These are phyloP conservation scores for Silene noctiflora DNA, from an alignment of 179 eudicot genomes.

Conservation along the genomic window DNA sequence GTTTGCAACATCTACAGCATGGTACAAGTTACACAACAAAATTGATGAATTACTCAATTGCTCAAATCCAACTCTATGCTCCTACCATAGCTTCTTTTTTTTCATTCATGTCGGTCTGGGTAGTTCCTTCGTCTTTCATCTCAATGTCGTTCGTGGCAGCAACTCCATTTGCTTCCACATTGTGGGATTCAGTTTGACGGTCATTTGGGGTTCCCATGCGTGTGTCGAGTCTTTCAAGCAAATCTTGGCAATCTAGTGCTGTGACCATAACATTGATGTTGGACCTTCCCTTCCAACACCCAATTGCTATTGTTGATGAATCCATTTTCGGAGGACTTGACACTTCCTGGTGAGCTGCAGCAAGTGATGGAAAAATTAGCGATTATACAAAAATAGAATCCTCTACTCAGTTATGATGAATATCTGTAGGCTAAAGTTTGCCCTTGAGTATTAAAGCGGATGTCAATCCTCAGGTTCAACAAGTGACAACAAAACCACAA, in stretches of 20 bases:
- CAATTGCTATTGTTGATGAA: constrained; percentile 69
- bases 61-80: constrained; percentile 4
- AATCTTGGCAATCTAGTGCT: constrained; percentile 76
- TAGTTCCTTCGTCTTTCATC: constrained; percentile 23
- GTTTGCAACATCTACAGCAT: background rate
- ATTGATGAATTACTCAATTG: constrained; percentile 1
- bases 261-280: constrained; percentile 85
- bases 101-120: constrained; percentile 25
- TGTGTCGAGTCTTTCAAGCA: constrained; percentile 63
- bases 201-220: constrained; percentile 29
- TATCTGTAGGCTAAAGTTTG: background rate
- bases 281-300: constrained; percentile 88
- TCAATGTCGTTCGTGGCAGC: constrained; percentile 24
- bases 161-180: constrained; percentile 19
- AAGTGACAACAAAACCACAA: background rate
- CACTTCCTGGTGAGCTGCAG: constrained; percentile 39
- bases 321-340: constrained; percentile 34
- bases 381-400: background rate
- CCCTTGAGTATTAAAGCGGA: background rate
- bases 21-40: constrained; percentile 14
- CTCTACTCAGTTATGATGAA: too few species aligned
- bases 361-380: background rate
- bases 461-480: background rate
- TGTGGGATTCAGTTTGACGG: constrained; percentile 15
- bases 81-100: constrained; percentile 19